phyloP scores from a whole-genome alignment of 345 rosid species.

The Rhizophora mangle region DNA sequence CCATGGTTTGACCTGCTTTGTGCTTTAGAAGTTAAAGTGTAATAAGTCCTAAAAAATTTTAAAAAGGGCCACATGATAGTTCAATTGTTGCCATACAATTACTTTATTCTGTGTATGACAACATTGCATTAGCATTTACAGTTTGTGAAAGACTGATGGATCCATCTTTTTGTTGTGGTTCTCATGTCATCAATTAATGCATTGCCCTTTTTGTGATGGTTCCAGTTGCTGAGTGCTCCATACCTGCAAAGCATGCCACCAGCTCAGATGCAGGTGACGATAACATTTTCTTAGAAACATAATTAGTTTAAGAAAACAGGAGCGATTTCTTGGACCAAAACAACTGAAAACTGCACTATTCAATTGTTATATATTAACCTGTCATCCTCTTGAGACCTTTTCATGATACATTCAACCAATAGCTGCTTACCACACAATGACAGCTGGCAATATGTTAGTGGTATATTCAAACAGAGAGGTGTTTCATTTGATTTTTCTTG shows the following conservation, averaged over 20 bases:
- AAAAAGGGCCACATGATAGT: too few relatives aligned
- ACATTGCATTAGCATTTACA: not conserved
- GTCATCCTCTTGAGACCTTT: too few relatives aligned
- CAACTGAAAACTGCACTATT: too few relatives aligned
- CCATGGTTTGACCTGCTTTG: not conserved
- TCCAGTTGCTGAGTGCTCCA: conserved; percentile 92
- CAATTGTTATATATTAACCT: too few relatives aligned
- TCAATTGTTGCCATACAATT: too few relatives aligned
- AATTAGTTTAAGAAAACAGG: not conserved
- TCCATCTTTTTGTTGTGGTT: not conserved
- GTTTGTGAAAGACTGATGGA: not conserved
- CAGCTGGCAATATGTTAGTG: too few relatives aligned
- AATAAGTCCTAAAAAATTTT: not conserved
- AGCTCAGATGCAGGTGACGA: conserved; percentile 52
- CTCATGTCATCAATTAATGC: not conserved
- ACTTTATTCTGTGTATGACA: not conserved
- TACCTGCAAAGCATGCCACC: conserved; percentile 66
- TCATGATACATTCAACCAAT: too few relatives aligned
- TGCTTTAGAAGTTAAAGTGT: not conserved
- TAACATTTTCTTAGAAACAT: not conserved
- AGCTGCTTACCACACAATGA: too few relatives aligned
- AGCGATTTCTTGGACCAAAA: too few relatives aligned
- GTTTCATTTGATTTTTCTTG: too few relatives aligned
- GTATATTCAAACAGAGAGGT: too few relatives aligned
- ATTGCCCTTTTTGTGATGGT: conserved; percentile 17